Conservation (phyloP, 371 early-diverging fungal genomes). For the Cokeromyces recurvatus region DNA sequence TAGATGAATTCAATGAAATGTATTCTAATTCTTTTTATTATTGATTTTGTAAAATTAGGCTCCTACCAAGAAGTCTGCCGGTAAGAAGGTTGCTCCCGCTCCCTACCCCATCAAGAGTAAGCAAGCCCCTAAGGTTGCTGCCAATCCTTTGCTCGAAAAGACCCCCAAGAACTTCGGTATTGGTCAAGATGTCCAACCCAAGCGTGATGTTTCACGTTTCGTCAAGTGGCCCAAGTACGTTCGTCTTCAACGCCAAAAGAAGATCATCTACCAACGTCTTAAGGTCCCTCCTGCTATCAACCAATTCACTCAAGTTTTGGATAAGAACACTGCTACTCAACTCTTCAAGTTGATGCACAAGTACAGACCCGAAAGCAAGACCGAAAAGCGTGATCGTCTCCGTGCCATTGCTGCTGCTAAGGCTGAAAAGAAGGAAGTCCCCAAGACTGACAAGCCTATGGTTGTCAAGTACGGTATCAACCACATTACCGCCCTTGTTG, state of each 20-base stretch:
- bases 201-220: constrained; percentile 93
- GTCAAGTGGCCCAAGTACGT: constrained; percentile 98
- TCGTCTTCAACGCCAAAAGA: constrained; percentile 95
- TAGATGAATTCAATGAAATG: no score
- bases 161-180: constrained; percentile 90
- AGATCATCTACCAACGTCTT: constrained; percentile 95
- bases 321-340: constrained; percentile 97
- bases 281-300: constrained; percentile 99
- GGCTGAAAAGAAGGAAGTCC: constrained; percentile 87
- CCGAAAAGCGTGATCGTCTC: constrained; percentile 95
- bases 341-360: constrained; percentile 96
- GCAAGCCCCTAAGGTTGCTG: constrained; percentile 64
- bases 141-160: constrained; percentile 93
- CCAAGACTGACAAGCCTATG: constrained; percentile 91
- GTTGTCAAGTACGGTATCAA: constrained; percentile 99
- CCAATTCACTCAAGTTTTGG: constrained; percentile 97
- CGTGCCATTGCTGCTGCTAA: constrained; percentile 75
- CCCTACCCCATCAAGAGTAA: constrained; percentile 77
- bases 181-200: constrained; percentile 91
- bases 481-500: constrained; percentile 98
- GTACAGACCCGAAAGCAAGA: constrained; percentile 98
- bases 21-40: no score
- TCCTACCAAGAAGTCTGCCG: constrained; percentile 58
- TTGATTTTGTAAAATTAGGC: no score
- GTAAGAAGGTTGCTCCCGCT: constrained; percentile 93